phyloP scores from a whole-genome alignment of 2,329 filamentous ascomycete genomes.

The Allantophomopsis lycopodina region DNA sequence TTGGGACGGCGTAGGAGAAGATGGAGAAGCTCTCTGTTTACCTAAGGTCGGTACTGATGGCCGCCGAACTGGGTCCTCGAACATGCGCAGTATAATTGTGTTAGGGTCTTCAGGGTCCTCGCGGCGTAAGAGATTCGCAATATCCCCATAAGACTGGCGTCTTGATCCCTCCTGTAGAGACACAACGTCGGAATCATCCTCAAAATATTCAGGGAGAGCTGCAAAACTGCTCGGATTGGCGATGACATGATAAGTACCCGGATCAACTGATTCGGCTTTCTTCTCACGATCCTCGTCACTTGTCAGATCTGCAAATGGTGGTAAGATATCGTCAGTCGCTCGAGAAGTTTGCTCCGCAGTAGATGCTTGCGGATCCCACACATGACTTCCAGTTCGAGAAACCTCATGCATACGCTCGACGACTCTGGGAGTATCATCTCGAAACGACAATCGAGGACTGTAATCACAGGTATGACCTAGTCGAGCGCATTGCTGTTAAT shows the following conservation, averaged over 20 bases:
- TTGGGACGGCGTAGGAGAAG: slow-evolving; percentile 1
- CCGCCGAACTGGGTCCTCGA: slow-evolving; percentile 4
- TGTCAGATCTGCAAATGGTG: slow-evolving; percentile 35
- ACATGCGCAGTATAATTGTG: slow-evolving; percentile 5
- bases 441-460: slow-evolving; percentile 37
- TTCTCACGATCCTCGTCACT: slow-evolving; percentile 43
- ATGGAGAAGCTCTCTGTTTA: not conserved
- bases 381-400: slow-evolving; percentile 31
- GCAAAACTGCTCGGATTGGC: slow-evolving; percentile 39
- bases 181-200: slow-evolving; percentile 10
- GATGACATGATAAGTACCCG: slow-evolving; percentile 41
- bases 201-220: slow-evolving; percentile 33
- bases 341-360: slow-evolving; percentile 10
- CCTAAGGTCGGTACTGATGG: not conserved
- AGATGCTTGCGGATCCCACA: slow-evolving; percentile 31
- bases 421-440: slow-evolving; percentile 35
- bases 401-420: slow-evolving; percentile 36
- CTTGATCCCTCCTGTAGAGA: no score
- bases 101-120: slow-evolving; percentile 4
- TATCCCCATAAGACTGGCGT: no score
- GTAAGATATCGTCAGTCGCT: slow-evolving; percentile 28
- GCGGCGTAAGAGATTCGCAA: no score
- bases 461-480: slow-evolving; percentile 43
- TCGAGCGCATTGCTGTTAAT: slow-evolving; percentile 33
- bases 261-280: slow-evolving; percentile 33